A percentile compares a stretch with the other conserved stretches of the same genome.
Evolutionary conservation across 2,329 filamentous ascomycete genomes (phyloP).

Genomic region (Tolypocladium pustulatum): DNA sequence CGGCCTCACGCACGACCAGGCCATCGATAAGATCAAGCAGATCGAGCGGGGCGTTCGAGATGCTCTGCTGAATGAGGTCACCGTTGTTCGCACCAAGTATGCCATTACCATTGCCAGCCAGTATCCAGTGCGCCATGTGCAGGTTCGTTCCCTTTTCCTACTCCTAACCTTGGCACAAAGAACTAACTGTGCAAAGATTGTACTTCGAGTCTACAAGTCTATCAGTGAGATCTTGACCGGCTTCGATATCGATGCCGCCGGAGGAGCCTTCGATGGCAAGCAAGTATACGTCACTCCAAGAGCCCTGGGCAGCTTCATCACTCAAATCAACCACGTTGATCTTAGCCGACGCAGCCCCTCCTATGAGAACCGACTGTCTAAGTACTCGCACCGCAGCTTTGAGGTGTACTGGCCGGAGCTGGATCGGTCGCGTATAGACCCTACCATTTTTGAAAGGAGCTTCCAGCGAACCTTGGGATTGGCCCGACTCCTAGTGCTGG

Average conservation of each 20-base stretch:
- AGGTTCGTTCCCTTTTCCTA: constrained; percentile 23
- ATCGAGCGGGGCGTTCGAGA: constrained; percentile 70
- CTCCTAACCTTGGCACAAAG: too few species aligned
- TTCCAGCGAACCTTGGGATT: constrained; percentile 68
- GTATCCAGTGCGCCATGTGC: constrained; percentile 74
- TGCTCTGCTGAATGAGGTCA: constrained; percentile 71
- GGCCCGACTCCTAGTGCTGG: constrained; percentile 68
- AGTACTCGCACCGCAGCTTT: constrained; percentile 76
- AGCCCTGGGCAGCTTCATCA: constrained; percentile 68
- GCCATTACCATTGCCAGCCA: constrained; percentile 78
- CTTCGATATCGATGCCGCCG: constrained; percentile 80
- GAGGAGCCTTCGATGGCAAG: constrained; percentile 68
- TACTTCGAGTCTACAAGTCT: constrained; percentile 75
- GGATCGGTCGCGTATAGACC: constrained; percentile 66
- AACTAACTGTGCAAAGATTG: constrained; percentile 44
- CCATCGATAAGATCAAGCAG: constrained; percentile 71
- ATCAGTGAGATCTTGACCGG: constrained; percentile 77
- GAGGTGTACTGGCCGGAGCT: constrained; percentile 72
- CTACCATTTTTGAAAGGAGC: constrained; percentile 76
- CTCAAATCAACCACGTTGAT: constrained; percentile 73
- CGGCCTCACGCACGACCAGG: constrained; percentile 65
- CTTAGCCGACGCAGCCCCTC: constrained; percentile 71
- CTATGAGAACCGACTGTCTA: constrained; percentile 78
- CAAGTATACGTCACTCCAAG: constrained; percentile 73
- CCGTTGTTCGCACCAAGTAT: constrained; percentile 76